Percentiles rank a stretch among this genome's conserved stretches.
Conservation (phyloP, 2,329 filamentous ascomycete species). For the Ascochyta lentis region DNA sequence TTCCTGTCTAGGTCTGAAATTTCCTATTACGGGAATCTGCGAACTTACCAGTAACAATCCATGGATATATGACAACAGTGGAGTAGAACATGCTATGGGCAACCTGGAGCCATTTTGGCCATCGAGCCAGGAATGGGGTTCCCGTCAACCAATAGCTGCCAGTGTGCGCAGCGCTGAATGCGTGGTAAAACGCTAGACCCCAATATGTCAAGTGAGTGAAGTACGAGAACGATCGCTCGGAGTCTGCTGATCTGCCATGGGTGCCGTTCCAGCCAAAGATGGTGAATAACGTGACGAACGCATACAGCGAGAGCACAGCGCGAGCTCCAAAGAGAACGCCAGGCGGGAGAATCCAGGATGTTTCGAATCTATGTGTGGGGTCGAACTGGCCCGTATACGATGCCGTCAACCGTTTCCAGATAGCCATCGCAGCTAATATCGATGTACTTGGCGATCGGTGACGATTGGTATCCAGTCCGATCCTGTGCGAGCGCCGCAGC, state of each 20-base stretch:
- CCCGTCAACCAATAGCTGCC: conserved; percentile 63
- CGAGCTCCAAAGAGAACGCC: conserved; percentile 65
- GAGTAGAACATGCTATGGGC: conserved; percentile 52
- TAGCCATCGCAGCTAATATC: conserved; percentile 31
- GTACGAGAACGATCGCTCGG: conserved; percentile 71
- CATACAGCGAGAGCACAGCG: conserved; percentile 65
- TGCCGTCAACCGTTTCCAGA: conserved; percentile 29
- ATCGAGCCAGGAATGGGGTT: conserved; percentile 45
- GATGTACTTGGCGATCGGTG: conserved; percentile 10
- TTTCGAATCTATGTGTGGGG: conserved; percentile 70
- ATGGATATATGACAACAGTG: conserved; percentile 52
- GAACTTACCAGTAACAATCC: conserved; percentile 53
- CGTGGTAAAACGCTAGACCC: conserved; percentile 81
- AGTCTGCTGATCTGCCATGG: conserved; percentile 55
- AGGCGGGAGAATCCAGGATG: conserved; percentile 80
- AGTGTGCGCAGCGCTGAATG: conserved; percentile 72
- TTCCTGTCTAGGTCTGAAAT: background rate
- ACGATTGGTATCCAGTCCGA: background rate
- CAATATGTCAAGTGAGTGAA: conserved; percentile 85
- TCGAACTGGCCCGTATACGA: conserved; percentile 49
- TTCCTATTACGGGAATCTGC: background rate
- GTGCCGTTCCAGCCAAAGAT: conserved; percentile 70
- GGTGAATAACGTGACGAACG: conserved; percentile 72
- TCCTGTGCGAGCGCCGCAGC: conserved; percentile 3
- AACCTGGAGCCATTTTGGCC: conserved; percentile 47